These are phyloP conservation scores for Amaranthus palmeri DNA, from an alignment of 148 eudicot genomes.

Conservation along the genomic window DNA sequence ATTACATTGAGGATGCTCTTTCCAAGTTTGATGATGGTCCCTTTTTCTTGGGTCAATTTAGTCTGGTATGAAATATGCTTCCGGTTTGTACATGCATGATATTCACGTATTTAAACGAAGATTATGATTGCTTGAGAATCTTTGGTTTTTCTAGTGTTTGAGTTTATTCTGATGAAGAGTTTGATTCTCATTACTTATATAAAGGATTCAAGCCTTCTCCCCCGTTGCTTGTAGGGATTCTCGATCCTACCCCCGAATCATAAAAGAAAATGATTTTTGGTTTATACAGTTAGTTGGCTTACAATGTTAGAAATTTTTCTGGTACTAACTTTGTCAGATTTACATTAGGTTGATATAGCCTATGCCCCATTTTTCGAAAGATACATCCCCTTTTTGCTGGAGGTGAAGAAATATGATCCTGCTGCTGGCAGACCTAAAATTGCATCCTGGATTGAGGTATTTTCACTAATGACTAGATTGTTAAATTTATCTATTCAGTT, in stretches of 20 bases:
- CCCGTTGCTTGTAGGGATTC: no score
- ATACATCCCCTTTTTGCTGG: conserved; percentile 50
- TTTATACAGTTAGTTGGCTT: neutral
- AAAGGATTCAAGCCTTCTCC: no score
- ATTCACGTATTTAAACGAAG: neutral
- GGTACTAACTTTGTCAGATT: neutral
- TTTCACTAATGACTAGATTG: no score
- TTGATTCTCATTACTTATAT: no score
- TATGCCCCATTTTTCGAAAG: conserved; percentile 79
- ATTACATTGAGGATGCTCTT: conserved; percentile 57
- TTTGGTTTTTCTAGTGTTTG: no score
- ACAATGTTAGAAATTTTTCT: neutral
- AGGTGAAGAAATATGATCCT: conserved; percentile 60
- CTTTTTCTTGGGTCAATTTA: conserved; percentile 55
- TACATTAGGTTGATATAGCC: conserved; percentile 64
- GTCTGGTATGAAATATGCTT: conserved; percentile 41
- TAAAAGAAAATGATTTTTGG: no score
- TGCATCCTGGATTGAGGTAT: conserved; percentile 73
- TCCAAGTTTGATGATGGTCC: conserved; percentile 57
- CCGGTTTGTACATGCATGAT: neutral
- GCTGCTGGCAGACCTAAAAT: conserved; percentile 51
- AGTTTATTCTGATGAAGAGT: no score
- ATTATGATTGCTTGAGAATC: no score
- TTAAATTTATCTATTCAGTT: no score
- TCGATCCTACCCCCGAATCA: no score